A percentile compares a stretch with the other conserved stretches of the same genome.
phyloP scores from a whole-genome alignment of 2,329 filamentous ascomycete species.

The Ilyonectria robusta region DNA sequence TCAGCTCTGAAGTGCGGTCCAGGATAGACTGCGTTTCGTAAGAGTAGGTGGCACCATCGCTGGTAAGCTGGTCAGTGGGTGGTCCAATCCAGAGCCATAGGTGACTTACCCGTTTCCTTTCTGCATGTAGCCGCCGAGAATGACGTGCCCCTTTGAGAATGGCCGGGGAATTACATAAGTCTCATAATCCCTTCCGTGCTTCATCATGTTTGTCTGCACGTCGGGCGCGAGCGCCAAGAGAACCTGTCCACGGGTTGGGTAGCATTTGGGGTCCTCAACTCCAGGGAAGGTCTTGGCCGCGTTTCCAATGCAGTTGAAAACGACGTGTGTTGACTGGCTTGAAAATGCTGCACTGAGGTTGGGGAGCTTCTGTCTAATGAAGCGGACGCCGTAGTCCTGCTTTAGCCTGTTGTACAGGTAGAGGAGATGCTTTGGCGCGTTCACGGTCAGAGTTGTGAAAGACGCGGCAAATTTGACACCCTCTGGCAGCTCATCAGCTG shows the following conservation, averaged over 20 bases:
- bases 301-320: slow-evolving; percentile 55
- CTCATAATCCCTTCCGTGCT: slow-evolving; percentile 55
- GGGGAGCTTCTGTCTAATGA: slow-evolving; percentile 48
- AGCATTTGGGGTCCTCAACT: slow-evolving; percentile 56
- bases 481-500: slow-evolving; percentile 46
- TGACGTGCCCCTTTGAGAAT: slow-evolving; percentile 52
- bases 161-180: slow-evolving; percentile 59
- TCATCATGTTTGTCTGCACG: slow-evolving; percentile 55
- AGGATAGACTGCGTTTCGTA: slow-evolving; percentile 57
- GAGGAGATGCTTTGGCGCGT: slow-evolving; percentile 55
- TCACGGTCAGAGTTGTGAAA: slow-evolving; percentile 55
- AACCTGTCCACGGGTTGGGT: slow-evolving; percentile 58
- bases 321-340: slow-evolving; percentile 47
- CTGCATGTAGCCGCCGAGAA: slow-evolving; percentile 58
- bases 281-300: slow-evolving; percentile 52
- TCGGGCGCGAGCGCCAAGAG: slow-evolving; percentile 53
- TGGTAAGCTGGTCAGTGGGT: slow-evolving; percentile 20
- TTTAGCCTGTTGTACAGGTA: slow-evolving; percentile 48
- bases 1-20: slow-evolving; percentile 35
- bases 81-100: neutral
- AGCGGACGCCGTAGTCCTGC: slow-evolving; percentile 50
- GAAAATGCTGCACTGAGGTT: slow-evolving; percentile 47
- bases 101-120: slow-evolving; percentile 49
- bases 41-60: slow-evolving; percentile 53
- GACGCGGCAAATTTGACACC: slow-evolving; percentile 53